phyloP scores from a whole-genome alignment of 108 stramenopile species.

The Nitzschia sp. region DNA sequence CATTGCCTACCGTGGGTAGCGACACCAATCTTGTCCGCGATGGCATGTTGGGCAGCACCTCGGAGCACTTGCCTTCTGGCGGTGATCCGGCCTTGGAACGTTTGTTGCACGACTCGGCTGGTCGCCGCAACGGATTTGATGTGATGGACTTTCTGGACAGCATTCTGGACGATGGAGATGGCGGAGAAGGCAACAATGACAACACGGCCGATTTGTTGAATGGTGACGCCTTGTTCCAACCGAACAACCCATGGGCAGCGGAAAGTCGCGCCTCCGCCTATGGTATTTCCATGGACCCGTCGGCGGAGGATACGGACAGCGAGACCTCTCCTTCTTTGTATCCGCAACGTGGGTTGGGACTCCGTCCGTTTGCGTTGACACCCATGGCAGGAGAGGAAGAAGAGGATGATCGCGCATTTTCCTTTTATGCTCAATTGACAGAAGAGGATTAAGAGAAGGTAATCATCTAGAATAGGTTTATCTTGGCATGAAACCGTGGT shows the following conservation, averaged over 20 bases:
- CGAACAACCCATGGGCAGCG: slow-evolving; percentile 49
- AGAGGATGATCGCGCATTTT: slow-evolving; percentile 18
- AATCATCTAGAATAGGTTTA: too few species aligned
- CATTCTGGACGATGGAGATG: slow-evolving; percentile 43
- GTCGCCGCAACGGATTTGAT: slow-evolving; percentile 42
- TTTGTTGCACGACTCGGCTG: slow-evolving; percentile 13
- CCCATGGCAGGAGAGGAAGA: slow-evolving; percentile 21
- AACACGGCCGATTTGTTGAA: not conserved
- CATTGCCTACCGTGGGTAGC: not conserved
- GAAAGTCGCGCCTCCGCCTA: slow-evolving; percentile 51
- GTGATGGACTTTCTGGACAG: slow-evolving; percentile 62
- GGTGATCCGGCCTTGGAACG: slow-evolving; percentile 19
- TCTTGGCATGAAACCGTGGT: too few species aligned
- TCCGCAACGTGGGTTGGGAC: not conserved
- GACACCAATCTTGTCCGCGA: not conserved
- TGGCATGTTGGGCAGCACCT: not conserved
- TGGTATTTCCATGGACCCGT: slow-evolving; percentile 47
- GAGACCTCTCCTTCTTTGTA: not conserved
- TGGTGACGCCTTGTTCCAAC: slow-evolving; percentile 10
- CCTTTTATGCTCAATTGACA: slow-evolving; percentile 37
- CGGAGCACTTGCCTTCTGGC: not conserved
- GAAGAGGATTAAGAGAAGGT: slow-evolving; percentile 15
- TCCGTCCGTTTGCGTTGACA: slow-evolving; percentile 17
- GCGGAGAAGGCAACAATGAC: not conserved
- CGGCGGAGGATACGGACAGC: slow-evolving; percentile 16